A percentile compares a stretch with the other conserved stretches of the same genome.
phyloP scores from a whole-genome alignment of 2,329 filamentous ascomycete species.

The Xylaria sp. region DNA sequence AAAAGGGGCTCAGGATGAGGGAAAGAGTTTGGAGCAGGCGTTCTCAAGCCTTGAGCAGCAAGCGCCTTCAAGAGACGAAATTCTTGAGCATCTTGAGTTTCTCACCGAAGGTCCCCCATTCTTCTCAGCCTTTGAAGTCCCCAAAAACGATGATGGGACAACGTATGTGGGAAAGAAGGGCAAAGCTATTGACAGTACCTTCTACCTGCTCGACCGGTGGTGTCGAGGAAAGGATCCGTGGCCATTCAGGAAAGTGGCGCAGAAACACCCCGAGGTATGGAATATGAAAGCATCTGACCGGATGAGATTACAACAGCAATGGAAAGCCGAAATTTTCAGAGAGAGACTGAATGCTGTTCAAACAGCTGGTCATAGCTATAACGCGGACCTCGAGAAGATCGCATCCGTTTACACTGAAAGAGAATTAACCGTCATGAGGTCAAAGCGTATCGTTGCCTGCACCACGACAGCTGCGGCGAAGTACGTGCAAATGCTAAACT shows the following conservation, averaged over 20 bases:
- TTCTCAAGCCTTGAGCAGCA: conserved; percentile 35
- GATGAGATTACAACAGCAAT: conserved; percentile 8
- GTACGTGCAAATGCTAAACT: conserved; percentile 62
- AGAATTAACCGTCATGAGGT: conserved; percentile 16
- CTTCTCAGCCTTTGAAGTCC: conserved; percentile 65
- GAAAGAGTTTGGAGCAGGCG: conserved; percentile 34
- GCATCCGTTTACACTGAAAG: conserved; percentile 51
- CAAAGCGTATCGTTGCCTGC: conserved; percentile 70
- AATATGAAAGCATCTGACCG: conserved; percentile 10
- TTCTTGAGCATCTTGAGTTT: conserved; percentile 48
- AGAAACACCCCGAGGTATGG: conserved; percentile 23
- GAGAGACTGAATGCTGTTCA: conserved; percentile 9
- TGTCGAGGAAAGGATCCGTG: conserved; percentile 8
- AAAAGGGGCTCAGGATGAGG: conserved; percentile 45
- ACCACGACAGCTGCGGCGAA: conserved; percentile 76
- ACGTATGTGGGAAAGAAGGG: conserved; percentile 56
- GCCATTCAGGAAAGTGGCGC: conserved; percentile 9
- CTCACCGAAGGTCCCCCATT: conserved; percentile 57
- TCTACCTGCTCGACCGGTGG: conserved; percentile 69
- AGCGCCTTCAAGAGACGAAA: conserved; percentile 38
- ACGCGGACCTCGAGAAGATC: conserved; percentile 53
- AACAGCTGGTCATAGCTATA: conserved; percentile 48
- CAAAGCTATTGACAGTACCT: conserved; percentile 51
- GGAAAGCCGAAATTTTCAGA: conserved; percentile 14
- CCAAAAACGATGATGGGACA: conserved; percentile 59